Base-by-base conservation (phyloP, 352 stramenopile genomes). In the Phytopythium kandeliae region DNA sequence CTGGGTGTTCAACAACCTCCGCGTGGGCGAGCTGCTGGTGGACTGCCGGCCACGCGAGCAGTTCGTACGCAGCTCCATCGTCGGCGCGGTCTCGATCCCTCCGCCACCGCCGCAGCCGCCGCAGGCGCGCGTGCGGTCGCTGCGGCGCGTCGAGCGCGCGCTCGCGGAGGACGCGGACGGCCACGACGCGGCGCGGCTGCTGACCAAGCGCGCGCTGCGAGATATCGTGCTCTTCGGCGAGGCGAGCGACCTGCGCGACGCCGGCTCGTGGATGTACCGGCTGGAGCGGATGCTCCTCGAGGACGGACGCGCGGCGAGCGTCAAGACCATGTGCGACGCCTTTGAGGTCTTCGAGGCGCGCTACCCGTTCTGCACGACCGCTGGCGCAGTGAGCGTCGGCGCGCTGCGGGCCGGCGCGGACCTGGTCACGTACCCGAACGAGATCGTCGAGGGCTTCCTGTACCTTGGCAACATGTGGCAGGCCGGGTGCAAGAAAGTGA, bases 401-500 rank as follows among this genome's bases (percentile, higher is more conserved):
- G 57, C 71, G 35, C 35, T 73, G 28, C 53, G 74, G 31, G 58
- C 62, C 5, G 62, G 69, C 8, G 10, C 43, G 35, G 48, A 74
- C 49, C 63, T 71, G n/a, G 63, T 86, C 46, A 74, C 63, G 22
- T 90, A 85, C 36, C 78, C 78, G n/a, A 86, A 85, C 50, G 78
- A 90, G 38, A 79, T 90, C 51, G 25, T 85, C 38, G 61, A 74
- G 15, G 60, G 65, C 36, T 84, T 87, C 28, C 54, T 90, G 31
- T 90, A 81, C 49, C 60, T 90, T 17, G 78, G 78, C 25, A 90
- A 88, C 51, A 81, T 81, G 71, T 88, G 76, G 76, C 78, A 90
- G 31, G 78, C 78, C 25, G 63, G 70, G 44, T 85, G 60, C 8
- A 56, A 65, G 21, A 56, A 78, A 34, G 67, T 90, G 2, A 55